Conservation (phyloP, 805 yeast species). For the Metschnikowia peoriensis region DNA sequence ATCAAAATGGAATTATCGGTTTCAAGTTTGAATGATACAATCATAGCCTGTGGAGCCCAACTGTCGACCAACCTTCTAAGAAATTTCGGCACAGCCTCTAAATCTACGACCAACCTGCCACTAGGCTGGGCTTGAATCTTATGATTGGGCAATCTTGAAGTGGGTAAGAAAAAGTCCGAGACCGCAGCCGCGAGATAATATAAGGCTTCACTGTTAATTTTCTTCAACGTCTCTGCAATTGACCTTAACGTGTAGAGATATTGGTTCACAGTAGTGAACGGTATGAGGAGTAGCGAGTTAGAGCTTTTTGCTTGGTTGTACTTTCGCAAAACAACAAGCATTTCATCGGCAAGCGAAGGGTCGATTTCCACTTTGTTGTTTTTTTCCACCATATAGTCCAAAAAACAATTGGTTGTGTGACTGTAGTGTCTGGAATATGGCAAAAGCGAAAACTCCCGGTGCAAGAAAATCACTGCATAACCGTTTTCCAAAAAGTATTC, state of each 20-base stretch:
- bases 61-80: conserved; percentile 80
- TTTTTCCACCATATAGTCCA: conserved; percentile 72
- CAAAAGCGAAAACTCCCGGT: conserved; percentile 85
- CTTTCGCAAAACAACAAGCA: conserved; percentile 59
- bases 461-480: conserved; percentile 89
- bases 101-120: conserved; percentile 76
- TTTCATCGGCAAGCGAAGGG: conserved; percentile 55
- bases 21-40: conserved; percentile 89
- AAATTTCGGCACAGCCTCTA: conserved; percentile 96
- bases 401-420: conserved; percentile 78
- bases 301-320: conserved; percentile 50
- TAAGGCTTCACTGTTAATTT: conserved; percentile 55
- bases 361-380: conserved; percentile 60
- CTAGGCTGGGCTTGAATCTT: conserved; percentile 84
- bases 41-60: conserved; percentile 96
- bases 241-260: conserved; percentile 80
- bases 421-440: conserved; percentile 92
- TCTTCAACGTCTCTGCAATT: conserved; percentile 58
- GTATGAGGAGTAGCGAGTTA: conserved; percentile 62
- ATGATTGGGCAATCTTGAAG: conserved; percentile 83
- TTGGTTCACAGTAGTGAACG: conserved; percentile 94
- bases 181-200: conserved; percentile 97
- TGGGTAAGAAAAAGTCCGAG: conserved; percentile 91
- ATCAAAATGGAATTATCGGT: conserved; percentile 74
- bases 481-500: conserved; percentile 84